Evolutionary conservation across 345 rosid genomes (phyloP), one percentile per base, ranked within the genome.

Genomic region (Sisymbrium irio): DNA sequence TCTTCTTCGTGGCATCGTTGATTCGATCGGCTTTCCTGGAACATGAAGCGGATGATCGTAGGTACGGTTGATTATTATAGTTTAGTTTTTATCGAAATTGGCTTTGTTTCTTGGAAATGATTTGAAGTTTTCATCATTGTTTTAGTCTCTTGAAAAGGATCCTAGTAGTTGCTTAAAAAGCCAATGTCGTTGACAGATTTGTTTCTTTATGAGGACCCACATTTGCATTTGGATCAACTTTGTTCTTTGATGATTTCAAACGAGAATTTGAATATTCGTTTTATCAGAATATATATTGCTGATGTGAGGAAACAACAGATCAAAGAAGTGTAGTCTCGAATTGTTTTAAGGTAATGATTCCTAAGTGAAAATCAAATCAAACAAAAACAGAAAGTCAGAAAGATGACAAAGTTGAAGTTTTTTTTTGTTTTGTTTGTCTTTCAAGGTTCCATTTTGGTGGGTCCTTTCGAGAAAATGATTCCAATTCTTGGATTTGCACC

Each of bases 11-110:
- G 65, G 50, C 36, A 30, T 51, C 12, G 10, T 64, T 30, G 63
- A 50, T 77, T 70, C 62, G 63, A 71, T 77, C 67, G 36, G 59
- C 7, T 64, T 13, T 47, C 60, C 8, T 15, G 46, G 19, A 57
- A 63, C 47, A 77, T 71, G 76, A 65, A 50, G 47, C 57, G 7
- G 19, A 71, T 65, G 76, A 71, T 64, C 72, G 67, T 57, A 55
- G 76, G 80, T 77, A 77, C 53, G n/a, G 3, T 32, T 37, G 1
- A 45, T 62, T 47, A 15, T 18, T 2, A n/a, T n/a, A n/a, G 4
- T 5, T 12, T 7, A 2, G 3, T 4, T 35, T 9, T 53, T 6
- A 37, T 8, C 22, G 20, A 36, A 45, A 17, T 71, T 71, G 55
- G 53, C 58, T 37, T 44, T 14, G 13, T 14, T 53, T 53, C 46